Evolutionary conservation across 176 grass and related monocot genomes (phyloP).

Genomic region (Eleusine indica): DNA sequence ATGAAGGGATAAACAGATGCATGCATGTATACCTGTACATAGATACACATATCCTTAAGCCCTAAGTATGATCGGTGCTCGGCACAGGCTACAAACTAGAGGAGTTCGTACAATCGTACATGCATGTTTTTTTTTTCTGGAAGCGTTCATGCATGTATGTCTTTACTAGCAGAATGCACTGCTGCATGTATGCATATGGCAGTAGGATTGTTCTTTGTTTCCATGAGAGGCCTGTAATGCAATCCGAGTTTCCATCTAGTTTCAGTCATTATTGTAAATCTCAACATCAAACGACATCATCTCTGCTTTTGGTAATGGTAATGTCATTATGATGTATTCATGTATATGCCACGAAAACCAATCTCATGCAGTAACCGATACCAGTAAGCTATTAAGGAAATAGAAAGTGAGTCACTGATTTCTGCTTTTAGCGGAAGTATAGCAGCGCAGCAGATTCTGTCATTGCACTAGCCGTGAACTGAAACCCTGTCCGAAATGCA

Average conservation of each 20-base stretch:
- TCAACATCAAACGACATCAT: not conserved
- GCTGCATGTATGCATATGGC: not conserved
- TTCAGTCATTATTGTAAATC: not conserved
- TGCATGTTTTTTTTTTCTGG: not conserved
- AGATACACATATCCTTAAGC: conserved; percentile 25
- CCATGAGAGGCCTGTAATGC: not conserved
- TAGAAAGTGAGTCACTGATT: not conserved
- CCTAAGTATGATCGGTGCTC: conserved; percentile 30
- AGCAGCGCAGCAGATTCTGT: not conserved
- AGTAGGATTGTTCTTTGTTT: not conserved
- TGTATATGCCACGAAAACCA: no score
- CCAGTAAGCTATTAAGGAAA: no score
- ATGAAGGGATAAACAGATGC: not conserved
- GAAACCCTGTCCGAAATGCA: not conserved
- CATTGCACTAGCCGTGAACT: no score
- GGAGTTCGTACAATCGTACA: not conserved
- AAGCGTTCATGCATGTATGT: no score
- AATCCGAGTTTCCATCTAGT: not conserved
- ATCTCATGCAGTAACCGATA: no score
- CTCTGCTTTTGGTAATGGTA: no score
- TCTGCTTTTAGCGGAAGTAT: not conserved
- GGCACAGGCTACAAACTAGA: not conserved
- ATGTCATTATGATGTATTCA: no score
- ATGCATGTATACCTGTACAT: not conserved
- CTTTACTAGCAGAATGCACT: not conserved